Evolutionary conservation across 176 grass and related monocot species (phyloP), one percentile per base, ranked within the genome.

Genomic region (Oryza meyeriana): DNA sequence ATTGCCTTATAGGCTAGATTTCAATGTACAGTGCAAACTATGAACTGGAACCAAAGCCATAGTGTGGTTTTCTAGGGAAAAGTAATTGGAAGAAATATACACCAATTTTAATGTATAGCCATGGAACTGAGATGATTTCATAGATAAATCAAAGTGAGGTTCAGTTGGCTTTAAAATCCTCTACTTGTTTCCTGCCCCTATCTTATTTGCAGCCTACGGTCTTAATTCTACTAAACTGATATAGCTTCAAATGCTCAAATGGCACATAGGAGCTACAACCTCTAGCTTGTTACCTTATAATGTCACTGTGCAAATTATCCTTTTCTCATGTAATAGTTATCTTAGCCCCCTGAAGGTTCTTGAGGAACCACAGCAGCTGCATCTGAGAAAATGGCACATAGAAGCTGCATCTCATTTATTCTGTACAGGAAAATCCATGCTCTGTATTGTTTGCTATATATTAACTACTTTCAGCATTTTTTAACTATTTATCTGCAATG

Each of bases 181-280:
- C 18, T 77, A 27, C 22, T 27, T 22, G 33, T 66, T 73, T 10
- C 77, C 22, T 66, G 12, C 14, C 12, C 67, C 4, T 34, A 32
- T 66, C 27, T 52, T 67, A 66, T 73, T 66, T 87, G 48, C 32
- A 71, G 25, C 25, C 13, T 58, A 50, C 0, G 16, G 35, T n/a
- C 9, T 41, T 72, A 64, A 22, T 74, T 42, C 38, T 75, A 68
- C 69, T 42, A 65, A 64, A 73, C 55, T 40, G 33, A 32, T 71
- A 39, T 25, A 76, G 30, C 17, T 29, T 39, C 32, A 29, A 40
- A 22, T 77, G 72, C 29, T 66, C 70, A 61, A 50, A 65, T 65
- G 32, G 22, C 4, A 31, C n/a, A n/a, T n/a, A 69, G 2, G 47
- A 14, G 18, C 1, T 35, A 45, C 10, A 79, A 48, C 17, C 63